Conservation (phyloP, 768 basidiomycete species). For the Strobilomyces dryophilus region DNA sequence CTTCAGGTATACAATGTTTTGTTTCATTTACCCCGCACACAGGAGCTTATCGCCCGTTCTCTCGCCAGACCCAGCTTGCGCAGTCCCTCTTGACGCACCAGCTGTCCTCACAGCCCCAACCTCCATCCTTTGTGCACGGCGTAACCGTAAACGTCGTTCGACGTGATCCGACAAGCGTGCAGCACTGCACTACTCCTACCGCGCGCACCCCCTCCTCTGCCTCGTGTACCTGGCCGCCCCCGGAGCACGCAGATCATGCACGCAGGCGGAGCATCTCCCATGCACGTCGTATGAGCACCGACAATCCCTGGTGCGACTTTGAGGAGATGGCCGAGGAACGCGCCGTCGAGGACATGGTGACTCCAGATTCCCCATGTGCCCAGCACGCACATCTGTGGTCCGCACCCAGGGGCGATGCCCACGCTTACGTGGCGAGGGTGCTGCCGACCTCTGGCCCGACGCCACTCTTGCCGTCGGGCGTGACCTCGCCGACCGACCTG, state of each 20-base stretch:
- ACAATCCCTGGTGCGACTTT: conserved; percentile 27
- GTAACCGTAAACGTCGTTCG: conserved; percentile 19
- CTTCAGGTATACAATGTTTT: conserved; percentile 36
- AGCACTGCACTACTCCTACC: conserved; percentile 40
- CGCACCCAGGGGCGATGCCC: conserved; percentile 14
- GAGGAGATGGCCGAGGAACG: conserved; percentile 44
- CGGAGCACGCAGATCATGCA: conserved; percentile 20
- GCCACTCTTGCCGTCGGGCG: conserved; percentile 11
- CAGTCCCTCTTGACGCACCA: conserved; percentile 39
- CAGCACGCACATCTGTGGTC: conserved; percentile 23
- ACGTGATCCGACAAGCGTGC: conserved; percentile 33
- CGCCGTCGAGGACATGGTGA: conserved; percentile 44
- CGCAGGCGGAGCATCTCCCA: conserved; percentile 28
- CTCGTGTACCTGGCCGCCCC: conserved; percentile 29
- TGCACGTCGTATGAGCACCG: conserved; percentile 22
- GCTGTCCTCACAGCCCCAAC: conserved; percentile 16
- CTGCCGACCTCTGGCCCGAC: conserved; percentile 21
- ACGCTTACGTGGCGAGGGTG: conserved; percentile 14
- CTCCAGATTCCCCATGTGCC: conserved; percentile 28
- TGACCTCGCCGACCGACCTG: conserved; percentile 21
- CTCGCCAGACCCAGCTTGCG: conserved; percentile 40
- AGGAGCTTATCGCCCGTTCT: conserved; percentile 15
- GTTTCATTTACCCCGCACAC: conserved; percentile 14
- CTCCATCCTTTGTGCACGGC: conserved; percentile 17
- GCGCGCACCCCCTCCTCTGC: conserved; percentile 32